These are phyloP conservation scores for Mortierella sp. DNA, from an alignment of 371 early-diverging fungal genomes.

Conservation along the genomic window DNA sequence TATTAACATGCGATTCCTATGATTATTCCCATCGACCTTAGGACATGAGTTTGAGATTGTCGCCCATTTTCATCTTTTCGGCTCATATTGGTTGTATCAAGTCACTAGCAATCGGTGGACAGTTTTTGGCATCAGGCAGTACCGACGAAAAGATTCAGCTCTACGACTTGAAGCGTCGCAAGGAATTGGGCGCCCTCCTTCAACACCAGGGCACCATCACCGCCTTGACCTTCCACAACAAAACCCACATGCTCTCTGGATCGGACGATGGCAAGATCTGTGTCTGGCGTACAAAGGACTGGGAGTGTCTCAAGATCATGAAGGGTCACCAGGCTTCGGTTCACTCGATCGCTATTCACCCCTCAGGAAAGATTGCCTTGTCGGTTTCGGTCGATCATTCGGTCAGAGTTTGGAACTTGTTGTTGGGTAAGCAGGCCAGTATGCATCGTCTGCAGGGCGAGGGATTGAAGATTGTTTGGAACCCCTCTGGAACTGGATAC, in stretches of 20 bases:
- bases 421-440: constrained; percentile 87
- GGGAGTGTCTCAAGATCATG: constrained; percentile 93
- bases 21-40: neutral
- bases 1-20: neutral
- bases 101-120: constrained; percentile 81
- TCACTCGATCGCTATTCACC: constrained; percentile 90
- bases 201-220: constrained; percentile 96
- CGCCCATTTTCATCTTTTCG: constrained; percentile 93
- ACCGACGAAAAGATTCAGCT: constrained; percentile 95
- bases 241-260: constrained; percentile 89
- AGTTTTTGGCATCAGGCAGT: constrained; percentile 94
- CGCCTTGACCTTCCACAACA: constrained; percentile 83
- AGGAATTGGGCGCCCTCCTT: constrained; percentile 92
- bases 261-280: constrained; percentile 92
- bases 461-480: constrained; percentile 84
- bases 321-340: constrained; percentile 90
- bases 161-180: constrained; percentile 89
- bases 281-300: constrained; percentile 94
- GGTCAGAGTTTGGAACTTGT: constrained; percentile 93
- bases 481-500: constrained; percentile 79
- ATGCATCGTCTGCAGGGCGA: constrained; percentile 57
- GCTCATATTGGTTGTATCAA: constrained; percentile 96
- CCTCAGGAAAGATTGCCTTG: constrained; percentile 92
- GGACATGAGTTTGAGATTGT: constrained; percentile 63
- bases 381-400: constrained; percentile 87